Base-by-base conservation (phyloP, 805 yeast genomes). In the Candida hispaniensis region DNA sequence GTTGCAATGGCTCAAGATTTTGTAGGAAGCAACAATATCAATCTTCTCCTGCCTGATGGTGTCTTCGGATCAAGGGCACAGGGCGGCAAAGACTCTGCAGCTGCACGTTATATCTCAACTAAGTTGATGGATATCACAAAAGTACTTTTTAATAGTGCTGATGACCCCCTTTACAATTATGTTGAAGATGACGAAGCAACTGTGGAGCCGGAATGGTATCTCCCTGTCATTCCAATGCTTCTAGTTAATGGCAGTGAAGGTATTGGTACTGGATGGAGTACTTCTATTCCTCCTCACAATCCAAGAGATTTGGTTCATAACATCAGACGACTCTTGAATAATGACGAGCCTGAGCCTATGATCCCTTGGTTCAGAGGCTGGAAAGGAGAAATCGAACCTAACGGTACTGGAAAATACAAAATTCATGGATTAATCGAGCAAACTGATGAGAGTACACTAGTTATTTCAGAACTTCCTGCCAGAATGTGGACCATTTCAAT, bases 11-110 rank as follows among this genome's bases (percentile, higher is more conserved):
- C 98, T 1, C 98, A 91, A 55, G 85, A 83, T 55, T 91, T 81
- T 52, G 78, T 88, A 30, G 98, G 98, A 7, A 67, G 94, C 6
- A 91, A 91, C 51, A 91, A 91, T 51, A 60, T 91, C 47, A 79
- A 91, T 55, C 51, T 83, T 34, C 62, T 91, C 48, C 68, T 73
- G 53, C 98, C 98, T 29, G 80, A 79, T 54, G 98, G 98, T 66
- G 77, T 83, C 19, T 91, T 91, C 54, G 98, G 98, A 69, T 76
- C 95, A 1, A 74, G 98, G 60, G 86, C 91, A 15, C 68, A 82
- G 15, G 98, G 98, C 58, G 98, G 98, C 63, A 91, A 91, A 56
- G 98, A 91, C 64, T 91, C 86, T 10, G 80, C 97, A n/a, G 96
- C 97, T 16, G 77, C 95, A 28, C 86, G 98, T 70, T 91, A 91